These are phyloP conservation scores for Tulasnella sp. DNA, from an alignment of 768 basidiomycete species.

Conservation along the genomic window DNA sequence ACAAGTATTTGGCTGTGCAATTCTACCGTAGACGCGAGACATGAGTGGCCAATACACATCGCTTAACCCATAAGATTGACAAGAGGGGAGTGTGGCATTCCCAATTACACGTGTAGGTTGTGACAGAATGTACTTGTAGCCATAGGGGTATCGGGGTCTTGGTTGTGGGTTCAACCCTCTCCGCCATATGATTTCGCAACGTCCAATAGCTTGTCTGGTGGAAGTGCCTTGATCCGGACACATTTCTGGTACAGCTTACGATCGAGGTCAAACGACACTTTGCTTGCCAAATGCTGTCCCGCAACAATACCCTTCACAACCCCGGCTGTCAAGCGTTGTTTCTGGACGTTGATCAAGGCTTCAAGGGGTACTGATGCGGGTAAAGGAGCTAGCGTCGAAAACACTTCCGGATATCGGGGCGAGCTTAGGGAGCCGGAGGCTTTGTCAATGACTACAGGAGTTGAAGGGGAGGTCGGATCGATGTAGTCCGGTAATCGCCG, in stretches of 20 bases:
- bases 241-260: constrained; percentile 68
- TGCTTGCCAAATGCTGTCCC: constrained; percentile 67
- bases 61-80: too few species aligned
- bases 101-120: neutral
- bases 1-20: too few species aligned
- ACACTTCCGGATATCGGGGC: constrained; percentile 67
- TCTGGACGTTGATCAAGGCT: constrained; percentile 79
- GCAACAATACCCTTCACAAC: constrained; percentile 71
- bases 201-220: constrained; percentile 21
- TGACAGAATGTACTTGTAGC: neutral
- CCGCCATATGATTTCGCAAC: constrained; percentile 2
- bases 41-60: too few species aligned
- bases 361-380: constrained; percentile 70
- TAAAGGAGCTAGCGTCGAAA: constrained; percentile 55
- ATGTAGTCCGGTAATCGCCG: constrained; percentile 64
- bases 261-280: constrained; percentile 55
- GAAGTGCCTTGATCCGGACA: constrained; percentile 54
- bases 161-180: neutral
- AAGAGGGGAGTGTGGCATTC: too few species aligned
- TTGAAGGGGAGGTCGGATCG: constrained; percentile 68
- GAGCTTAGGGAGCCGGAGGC: constrained; percentile 50
- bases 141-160: neutral
- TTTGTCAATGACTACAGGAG: constrained; percentile 51
- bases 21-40: too few species aligned
- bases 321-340: constrained; percentile 68